A percentile compares a stretch with the other conserved stretches of the same genome.
Conservation (phyloP, 805 yeast genomes). For the Yarrowia alimentaria region DNA sequence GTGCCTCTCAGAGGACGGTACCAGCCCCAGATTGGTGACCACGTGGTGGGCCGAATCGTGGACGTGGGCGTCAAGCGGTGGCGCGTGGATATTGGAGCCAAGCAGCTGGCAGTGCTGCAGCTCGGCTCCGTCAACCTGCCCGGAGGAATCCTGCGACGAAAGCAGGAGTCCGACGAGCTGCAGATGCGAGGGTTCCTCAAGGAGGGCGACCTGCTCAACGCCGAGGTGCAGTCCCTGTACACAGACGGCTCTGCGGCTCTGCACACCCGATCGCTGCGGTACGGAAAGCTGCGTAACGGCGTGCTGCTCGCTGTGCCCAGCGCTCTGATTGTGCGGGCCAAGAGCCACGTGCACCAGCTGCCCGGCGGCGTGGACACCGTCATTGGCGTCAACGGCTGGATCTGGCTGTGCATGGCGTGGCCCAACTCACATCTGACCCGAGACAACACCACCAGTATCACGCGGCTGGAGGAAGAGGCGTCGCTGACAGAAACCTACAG, state of each 20-base stretch:
- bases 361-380: constrained; percentile 93
- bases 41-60: constrained; percentile 86
- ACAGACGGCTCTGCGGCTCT: constrained; percentile 89
- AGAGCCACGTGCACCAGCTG: constrained; percentile 81
- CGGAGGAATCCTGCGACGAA: constrained; percentile 92
- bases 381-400: constrained; percentile 90
- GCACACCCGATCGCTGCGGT: constrained; percentile 92
- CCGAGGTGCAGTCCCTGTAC: constrained; percentile 89
- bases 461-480: constrained; percentile 79
- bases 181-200: constrained; percentile 93
- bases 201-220: constrained; percentile 93
- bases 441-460: constrained; percentile 53
- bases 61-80: constrained; percentile 93
- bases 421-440: constrained; percentile 30
- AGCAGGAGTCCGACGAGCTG: constrained; percentile 90
- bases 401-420: constrained; percentile 61
- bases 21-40: constrained; percentile 95
- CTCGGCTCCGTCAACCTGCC: constrained; percentile 95
- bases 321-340: constrained; percentile 76
- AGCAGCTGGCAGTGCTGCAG: constrained; percentile 87
- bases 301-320: constrained; percentile 77
- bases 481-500: constrained; percentile 88
- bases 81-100: constrained; percentile 96
- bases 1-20: constrained; percentile 83
- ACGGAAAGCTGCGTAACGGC: constrained; percentile 94